Evolutionary conservation across 768 basidiomycete genomes (phyloP), one percentile per base, ranked within the genome.

Genomic region (Gymnopilus dilepis): DNA sequence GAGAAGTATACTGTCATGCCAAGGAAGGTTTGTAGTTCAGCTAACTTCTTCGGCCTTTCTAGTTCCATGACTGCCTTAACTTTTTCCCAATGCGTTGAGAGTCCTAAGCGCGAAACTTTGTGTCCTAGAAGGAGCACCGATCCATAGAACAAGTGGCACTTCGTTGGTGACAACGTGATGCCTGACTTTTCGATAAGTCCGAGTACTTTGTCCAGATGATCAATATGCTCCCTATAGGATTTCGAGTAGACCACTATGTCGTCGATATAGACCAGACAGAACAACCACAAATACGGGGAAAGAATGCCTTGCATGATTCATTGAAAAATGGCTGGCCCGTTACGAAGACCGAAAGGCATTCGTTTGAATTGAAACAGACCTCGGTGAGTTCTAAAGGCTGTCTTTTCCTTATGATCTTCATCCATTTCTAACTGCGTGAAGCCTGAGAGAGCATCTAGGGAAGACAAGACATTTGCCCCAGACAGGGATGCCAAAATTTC

Each of bases 221-320:
- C 13, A 0, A 59, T n/a, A n/a, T 59, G 58, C 0, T 51, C 21
- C 0, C 52, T 22, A 13, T 21, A 59, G 0, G 15, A 7, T 26
- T 12, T 15, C 1, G 48, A 52, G 12, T 12, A 59, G 0, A 59
- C 30, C 2, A 59, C 58, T 7, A 59, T 59, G 48, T 59, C 58
- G 33, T 59, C 58, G 0, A 59, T 59, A 26, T 59, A 59, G 0
- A 59, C 58, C 1, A 59, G 13, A 13, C 34, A 6, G 22, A 59
- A 59, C 0, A 59, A 22, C 58, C 58, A 59, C 2, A 59, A 17
- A 19, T 12, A 59, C 4, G 58, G 58, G 0, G 58, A 6, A 0
- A 59, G 22, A 0, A 59, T 12, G 0, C 12, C 19, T n/a, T 59
- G 58, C 58, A 59, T 59, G 7, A 59, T 26, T 11, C 58, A 7